Evolutionary conservation across 805 yeast species (phyloP), one percentile per base, ranked within the genome.

Genomic region (Candida incommunis): DNA sequence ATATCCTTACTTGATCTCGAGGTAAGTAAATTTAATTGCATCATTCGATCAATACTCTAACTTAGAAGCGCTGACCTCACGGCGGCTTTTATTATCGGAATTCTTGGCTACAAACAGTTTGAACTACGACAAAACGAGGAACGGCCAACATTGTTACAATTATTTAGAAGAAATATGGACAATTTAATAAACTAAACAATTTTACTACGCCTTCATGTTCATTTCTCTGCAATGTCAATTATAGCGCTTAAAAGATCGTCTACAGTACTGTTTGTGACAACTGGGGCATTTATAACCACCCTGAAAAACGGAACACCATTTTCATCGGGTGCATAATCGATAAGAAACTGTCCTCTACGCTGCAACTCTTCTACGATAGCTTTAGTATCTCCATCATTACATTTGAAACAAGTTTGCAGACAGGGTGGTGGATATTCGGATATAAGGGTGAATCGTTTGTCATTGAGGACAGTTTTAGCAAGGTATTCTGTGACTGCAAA

Each of bases 401-500:
- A 82, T 61, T 78, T 82, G 66, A 85, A 85, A 51, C 95, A 85
- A 2, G 83, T 87, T 61, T 84, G 95, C 43, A 83, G 63, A 56
- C 94, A 82, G 24, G 86, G 85, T 3, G 90, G 84, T 1, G 80
- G 77, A 22, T 63, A 55, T 23, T 69, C 63, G 16, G 77, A 71
- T 11, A 82, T 73, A 45, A 84, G 62, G 31, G 64, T 65, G 58
- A 84, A 83, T 0, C 74, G 70, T 0, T 67, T 59, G 5, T 51
- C 45, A 16, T 44, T 56, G 0, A 55, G 43, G 37, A 80, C 64
- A 49, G 62, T 64, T 3, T 54, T 47, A 3, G 80, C 76, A 49
- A 85, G 75, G 57, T 82, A 77, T n/a, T 68, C 67, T 2, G 81
- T 78, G 43, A 82, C 70, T 18, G 65, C 70, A 55, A 67, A 80